Evolutionary conservation across 176 grass and related monocot species (phyloP).

Genomic region (Poa pratensis): DNA sequence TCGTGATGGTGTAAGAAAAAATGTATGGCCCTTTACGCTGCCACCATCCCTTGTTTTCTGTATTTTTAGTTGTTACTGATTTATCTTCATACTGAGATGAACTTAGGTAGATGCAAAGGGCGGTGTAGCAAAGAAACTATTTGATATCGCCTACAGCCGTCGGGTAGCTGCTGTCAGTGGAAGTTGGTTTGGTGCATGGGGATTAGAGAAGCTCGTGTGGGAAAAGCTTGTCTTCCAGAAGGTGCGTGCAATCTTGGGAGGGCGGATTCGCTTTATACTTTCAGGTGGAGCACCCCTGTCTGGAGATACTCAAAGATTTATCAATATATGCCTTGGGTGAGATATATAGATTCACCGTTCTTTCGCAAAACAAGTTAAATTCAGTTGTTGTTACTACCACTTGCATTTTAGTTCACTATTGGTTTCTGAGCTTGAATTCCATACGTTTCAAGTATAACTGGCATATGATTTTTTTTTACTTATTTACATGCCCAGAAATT

Average conservation of each 20-base stretch:
- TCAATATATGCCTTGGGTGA: conserved; percentile 98
- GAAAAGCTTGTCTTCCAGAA: conserved; percentile 89
- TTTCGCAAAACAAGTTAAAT: neutral
- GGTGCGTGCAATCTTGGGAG: conserved; percentile 77
- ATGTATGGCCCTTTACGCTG: conserved; percentile 54
- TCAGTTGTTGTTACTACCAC: neutral
- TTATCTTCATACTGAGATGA: conserved; percentile 3
- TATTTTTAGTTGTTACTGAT: conserved; percentile 12
- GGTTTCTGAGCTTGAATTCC: neutral
- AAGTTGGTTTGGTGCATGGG: conserved; percentile 97
- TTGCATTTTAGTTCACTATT: conserved; percentile 7
- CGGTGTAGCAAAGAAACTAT: conserved; percentile 80
- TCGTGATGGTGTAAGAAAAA: conserved; percentile 87
- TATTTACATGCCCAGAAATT: conserved; percentile 26
- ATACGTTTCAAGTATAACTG: conserved; percentile 23
- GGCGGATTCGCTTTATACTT: conserved; percentile 75
- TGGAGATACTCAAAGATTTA: conserved; percentile 90
- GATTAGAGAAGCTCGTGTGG: conserved; percentile 87
- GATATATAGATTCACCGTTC: conserved; percentile 32
- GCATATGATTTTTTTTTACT: neutral
- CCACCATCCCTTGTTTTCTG: conserved; percentile 18
- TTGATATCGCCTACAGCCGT: conserved; percentile 80
- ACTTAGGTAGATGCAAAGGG: conserved; percentile 88
- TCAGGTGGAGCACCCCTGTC: conserved; percentile 92
- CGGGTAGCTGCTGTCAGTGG: conserved; percentile 87